Evolutionary conservation across 208 protist genomes (phyloP).

Genomic region (Crithidia fasciculata): DNA sequence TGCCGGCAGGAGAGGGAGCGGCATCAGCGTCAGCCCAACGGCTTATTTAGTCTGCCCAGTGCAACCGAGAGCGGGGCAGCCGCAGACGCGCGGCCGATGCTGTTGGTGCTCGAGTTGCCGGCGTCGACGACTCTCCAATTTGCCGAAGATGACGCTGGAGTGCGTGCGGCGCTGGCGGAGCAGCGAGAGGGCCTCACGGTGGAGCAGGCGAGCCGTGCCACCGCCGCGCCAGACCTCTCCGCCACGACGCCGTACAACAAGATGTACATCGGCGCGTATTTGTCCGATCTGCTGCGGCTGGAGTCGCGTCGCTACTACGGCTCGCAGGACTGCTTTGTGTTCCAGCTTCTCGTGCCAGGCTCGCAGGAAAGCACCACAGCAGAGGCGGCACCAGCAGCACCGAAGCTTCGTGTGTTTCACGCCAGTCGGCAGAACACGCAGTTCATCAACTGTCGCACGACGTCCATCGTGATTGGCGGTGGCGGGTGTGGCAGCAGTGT

Average conservation of each 20-base stretch:
- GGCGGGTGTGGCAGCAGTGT: conserved; percentile 61
- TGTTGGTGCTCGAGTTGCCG: conserved; percentile 68
- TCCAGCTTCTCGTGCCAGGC: conserved; percentile 61
- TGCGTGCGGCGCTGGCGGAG: conserved; percentile 29
- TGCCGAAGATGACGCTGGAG: conserved; percentile 40
- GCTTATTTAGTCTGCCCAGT: conserved; percentile 5
- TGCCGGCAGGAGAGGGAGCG: conserved; percentile 51
- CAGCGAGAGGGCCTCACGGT: not conserved
- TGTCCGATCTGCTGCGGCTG: conserved; percentile 52
- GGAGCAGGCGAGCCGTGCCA: not conserved
- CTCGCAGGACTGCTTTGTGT: conserved; percentile 72
- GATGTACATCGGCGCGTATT: conserved; percentile 66
- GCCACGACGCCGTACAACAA: conserved; percentile 12
- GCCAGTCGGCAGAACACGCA: conserved; percentile 62
- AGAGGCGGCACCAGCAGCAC: conserved; percentile 3
- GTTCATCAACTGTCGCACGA: conserved; percentile 63
- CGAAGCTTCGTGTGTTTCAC: conserved; percentile 49
- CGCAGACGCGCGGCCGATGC: conserved; percentile 39
- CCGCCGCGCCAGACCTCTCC: not conserved
- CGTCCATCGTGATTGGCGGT: conserved; percentile 73
- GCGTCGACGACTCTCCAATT: conserved; percentile 44
- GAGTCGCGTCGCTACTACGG: conserved; percentile 76
- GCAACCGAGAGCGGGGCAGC: not conserved
- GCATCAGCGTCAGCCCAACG: conserved; percentile 6
- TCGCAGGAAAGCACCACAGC: not conserved